Conservation (phyloP, 225 moss, liverwort and hornwort genomes). For the Neckera pumila region DNA sequence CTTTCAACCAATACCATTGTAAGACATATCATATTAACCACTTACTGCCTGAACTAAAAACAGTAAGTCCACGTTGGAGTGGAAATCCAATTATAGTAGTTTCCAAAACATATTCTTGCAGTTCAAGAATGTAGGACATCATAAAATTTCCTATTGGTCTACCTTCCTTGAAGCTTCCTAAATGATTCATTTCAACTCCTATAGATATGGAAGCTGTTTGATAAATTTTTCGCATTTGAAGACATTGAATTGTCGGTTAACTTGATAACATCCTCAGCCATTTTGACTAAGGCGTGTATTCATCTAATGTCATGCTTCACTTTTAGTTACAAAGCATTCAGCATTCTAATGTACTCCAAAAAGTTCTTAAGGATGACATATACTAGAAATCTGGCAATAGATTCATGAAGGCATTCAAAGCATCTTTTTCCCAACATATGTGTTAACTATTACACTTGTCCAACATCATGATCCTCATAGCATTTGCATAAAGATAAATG, state of each 20-base stretch:
- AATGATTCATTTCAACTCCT: neutral
- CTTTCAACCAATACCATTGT: neutral
- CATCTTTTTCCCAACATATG: neutral
- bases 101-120: neutral
- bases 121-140: neutral
- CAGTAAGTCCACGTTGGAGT: neutral
- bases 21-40: neutral
- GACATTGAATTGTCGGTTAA: neutral
- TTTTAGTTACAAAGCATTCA: neutral
- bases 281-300: neutral
- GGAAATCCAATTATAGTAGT: neutral
- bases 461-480: neutral
- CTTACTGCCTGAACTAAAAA: neutral
- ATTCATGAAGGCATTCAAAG: neutral
- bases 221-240: neutral
- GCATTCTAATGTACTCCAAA: neutral
- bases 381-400: neutral
- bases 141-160: neutral
- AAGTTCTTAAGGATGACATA: neutral
- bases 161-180: neutral
- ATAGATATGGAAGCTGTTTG: neutral
- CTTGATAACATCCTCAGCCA: neutral
- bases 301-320: neutral
- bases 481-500: neutral
- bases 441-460: neutral